Conservation (phyloP, 148 eudicot species). For the Arbutus unedo region DNA sequence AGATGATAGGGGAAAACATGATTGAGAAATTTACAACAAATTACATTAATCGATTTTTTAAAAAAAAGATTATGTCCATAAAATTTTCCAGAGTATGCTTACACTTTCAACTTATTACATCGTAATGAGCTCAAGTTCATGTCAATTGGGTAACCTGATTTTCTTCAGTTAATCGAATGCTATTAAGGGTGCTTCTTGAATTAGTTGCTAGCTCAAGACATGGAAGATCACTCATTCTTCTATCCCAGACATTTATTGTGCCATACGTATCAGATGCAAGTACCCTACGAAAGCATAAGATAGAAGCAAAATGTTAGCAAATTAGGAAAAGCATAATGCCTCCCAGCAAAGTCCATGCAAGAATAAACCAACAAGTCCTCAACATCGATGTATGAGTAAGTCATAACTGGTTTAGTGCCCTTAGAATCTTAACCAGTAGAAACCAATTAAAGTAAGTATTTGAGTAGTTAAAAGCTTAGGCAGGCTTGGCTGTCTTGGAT, state of each 20-base stretch:
- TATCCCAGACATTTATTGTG: slow-evolving; percentile 76
- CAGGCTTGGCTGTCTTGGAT: neutral
- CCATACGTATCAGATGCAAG: slow-evolving; percentile 79
- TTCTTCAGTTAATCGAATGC: slow-evolving; percentile 62
- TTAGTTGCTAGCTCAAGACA: slow-evolving; percentile 63
- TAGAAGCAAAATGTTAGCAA: neutral
- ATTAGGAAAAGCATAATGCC: slow-evolving; percentile 4
- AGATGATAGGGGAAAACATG: neutral
- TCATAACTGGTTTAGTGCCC: neutral
- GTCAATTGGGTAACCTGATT: slow-evolving; percentile 51
- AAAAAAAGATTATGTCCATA: neutral
- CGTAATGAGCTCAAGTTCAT: neutral
- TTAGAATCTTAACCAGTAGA: neutral
- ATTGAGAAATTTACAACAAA: neutral
- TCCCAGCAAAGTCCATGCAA: neutral
- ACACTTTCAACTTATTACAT: neutral
- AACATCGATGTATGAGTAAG: neutral
- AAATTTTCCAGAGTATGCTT: neutral
- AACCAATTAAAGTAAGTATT: slow-evolving; percentile 7
- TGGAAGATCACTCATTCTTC: slow-evolving; percentile 66
- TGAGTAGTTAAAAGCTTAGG: neutral
- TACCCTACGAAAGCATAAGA: slow-evolving; percentile 46
- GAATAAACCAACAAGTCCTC: neutral
- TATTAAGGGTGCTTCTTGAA: slow-evolving; percentile 54
- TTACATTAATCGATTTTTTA: neutral